Evolutionary conservation across 768 basidiomycete species (phyloP), one percentile per base, ranked within the genome.

Genomic region (Leccinellum albellum): DNA sequence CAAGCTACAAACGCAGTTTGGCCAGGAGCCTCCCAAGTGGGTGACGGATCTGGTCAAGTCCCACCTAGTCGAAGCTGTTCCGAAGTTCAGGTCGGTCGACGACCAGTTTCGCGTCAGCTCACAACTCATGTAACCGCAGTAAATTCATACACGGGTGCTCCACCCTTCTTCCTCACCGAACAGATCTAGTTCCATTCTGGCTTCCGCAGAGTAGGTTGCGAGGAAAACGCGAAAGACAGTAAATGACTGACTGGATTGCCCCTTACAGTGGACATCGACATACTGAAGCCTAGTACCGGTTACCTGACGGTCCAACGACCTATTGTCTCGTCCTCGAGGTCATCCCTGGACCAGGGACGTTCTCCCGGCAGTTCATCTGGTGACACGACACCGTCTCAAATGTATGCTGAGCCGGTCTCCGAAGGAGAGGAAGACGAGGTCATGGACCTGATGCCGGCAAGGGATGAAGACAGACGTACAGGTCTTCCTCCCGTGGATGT

Each of bases 161-260:
- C 3, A 94, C 94, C 2, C 79, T 98, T 0, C 74, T 98, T 10
- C 94, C 95, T 20, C 84, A 91, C 65, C 88, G 96, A 33, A 95
- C 98, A 46, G 91, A 98, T 66, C 82, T 99, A 23, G 90, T 99
- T 33, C 97, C 97, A 6, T 99, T 98, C 80, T 99, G 97, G 97
- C 82, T 95, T 6, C 95, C 95, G 6, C 95, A 98, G 70, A 97
- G 90, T 91, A 70, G 40, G 81, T 64, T 6, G 1, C 3, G 15
- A 20, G 48, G 32, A 14, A 17, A n/a, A 9, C 24, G 17, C 29
- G 9, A 0, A 15, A 28, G 29, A 17, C 15, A 33, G 7, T 3
- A 17, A 20, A 40, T 7, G 10, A 35, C 20, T 52, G 50, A 59
- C 49, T 23, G 57, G 29, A 26, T 35, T 29, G 17, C 33, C 46